These are phyloP conservation scores for Scheffersomyces segobiensis DNA, from an alignment of 1,139 yeast species.

Conservation along the genomic window DNA sequence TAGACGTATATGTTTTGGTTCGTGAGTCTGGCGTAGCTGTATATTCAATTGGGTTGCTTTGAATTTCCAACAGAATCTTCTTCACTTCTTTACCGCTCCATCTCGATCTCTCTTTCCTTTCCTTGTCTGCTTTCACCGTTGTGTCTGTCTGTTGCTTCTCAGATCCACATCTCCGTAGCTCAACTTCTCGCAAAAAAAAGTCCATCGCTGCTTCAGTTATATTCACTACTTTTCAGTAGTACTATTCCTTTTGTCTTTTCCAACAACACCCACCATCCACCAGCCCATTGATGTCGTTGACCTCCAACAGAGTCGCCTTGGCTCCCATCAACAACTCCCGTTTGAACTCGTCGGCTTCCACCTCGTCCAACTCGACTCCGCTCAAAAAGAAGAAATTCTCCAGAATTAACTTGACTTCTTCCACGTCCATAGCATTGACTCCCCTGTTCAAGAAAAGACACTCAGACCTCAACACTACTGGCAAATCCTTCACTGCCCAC, in stretches of 20 bases:
- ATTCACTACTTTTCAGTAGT: neutral
- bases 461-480: slow-evolving; percentile 3
- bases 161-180: neutral
- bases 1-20: neutral
- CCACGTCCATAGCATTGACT: slow-evolving; percentile 5
- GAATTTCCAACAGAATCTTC: neutral
- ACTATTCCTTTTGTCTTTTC: neutral
- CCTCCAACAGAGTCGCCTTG: slow-evolving; percentile 35
- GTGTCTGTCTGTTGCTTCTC: neutral
- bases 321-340: slow-evolving; percentile 36
- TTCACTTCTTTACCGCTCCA: neutral
- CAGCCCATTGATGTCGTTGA: neutral
- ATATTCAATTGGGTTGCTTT: neutral
- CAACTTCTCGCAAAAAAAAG: neutral
- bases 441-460: slow-evolving; percentile 6
- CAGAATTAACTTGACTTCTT: slow-evolving; percentile 1
- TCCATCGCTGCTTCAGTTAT: neutral
- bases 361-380: slow-evolving; percentile 6
- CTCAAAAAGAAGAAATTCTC: slow-evolving; percentile 4
- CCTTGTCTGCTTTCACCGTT: too few species aligned
- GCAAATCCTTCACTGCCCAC: slow-evolving; percentile 4
- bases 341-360: slow-evolving; percentile 23
- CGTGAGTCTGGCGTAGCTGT: neutral
- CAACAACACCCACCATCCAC: neutral
- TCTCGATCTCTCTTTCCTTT: neutral